Percentiles rank a stretch among this genome's conserved stretches.
Conservation (phyloP, 306 rosid genomes). For the Begonia peltatifolia region DNA sequence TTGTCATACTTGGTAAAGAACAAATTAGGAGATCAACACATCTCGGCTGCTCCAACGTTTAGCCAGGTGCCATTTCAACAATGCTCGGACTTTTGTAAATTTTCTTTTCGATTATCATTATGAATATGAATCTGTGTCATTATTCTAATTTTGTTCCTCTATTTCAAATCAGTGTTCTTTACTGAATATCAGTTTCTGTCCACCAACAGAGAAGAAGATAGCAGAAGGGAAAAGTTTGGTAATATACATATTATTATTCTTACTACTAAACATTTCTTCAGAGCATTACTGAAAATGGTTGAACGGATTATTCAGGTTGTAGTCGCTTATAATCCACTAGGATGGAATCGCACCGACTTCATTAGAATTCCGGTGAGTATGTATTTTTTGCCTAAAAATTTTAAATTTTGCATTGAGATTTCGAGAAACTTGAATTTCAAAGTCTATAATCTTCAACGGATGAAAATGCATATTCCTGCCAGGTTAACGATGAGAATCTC, state of each 20-base stretch:
- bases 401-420: neutral
- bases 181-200: slow-evolving; percentile 85
- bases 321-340: slow-evolving; percentile 81
- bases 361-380: slow-evolving; percentile 68
- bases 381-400: neutral
- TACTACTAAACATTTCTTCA: neutral
- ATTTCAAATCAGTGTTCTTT: slow-evolving; percentile 55
- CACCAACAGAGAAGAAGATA: slow-evolving; percentile 56
- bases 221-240: slow-evolving; percentile 64
- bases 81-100: neutral
- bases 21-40: slow-evolving; percentile 27
- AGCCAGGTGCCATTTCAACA: slow-evolving; percentile 37
- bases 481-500: slow-evolving; percentile 67
- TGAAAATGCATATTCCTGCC: slow-evolving; percentile 16
- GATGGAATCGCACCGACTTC: slow-evolving; percentile 73
- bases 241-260: slow-evolving; percentile 10
- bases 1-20: slow-evolving; percentile 41
- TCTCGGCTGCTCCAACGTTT: slow-evolving; percentile 17
- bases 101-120: slow-evolving; percentile 3
- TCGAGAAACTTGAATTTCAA: neutral
- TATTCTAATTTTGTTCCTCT: neutral
- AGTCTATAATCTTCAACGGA: neutral
- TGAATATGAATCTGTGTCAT: slow-evolving; percentile 2
- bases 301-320: slow-evolving; percentile 40
- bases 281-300: neutral